Evolutionary conservation across 495 filamentous ascomycete genomes (phyloP), one percentile per base, ranked within the genome.

Genomic region (Thozetella sp.): DNA sequence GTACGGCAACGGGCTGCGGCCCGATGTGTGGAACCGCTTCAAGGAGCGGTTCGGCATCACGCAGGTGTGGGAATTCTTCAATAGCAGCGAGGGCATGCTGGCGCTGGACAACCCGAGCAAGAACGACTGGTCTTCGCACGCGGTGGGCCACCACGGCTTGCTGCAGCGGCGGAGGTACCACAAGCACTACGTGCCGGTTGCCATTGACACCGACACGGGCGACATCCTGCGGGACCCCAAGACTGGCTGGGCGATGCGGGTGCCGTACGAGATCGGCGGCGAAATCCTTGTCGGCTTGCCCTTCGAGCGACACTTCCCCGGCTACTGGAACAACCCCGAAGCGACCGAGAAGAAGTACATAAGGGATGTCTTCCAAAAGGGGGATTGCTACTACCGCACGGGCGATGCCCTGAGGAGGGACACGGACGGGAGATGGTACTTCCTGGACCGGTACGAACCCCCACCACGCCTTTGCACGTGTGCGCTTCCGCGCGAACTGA

Each of bases 1-100:
- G 73, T 91, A 84, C 62, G 91, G 91, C 9, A 94, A 94, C 65
- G 91, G 91, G 0, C 76, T 94, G 55, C 79, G 91, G 0, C 89
- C 90, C 0, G 91, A 94, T 63, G 84, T 94, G 1, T 93, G 91
- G 91, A 72, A 82, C 34, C 76, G 77, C 24, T 92, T 91, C 62
- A 80, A 82, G 2, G 84, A 89, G 46, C 78, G 88, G 2, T 90
- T 90, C 63, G 80, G 78, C 25, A 80, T 90, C 25, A 63, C 76
- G 2, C 80, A 83, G 53, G 81, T 90, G 2, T 72, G 68, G 54
- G 87, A 91, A 63, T 88, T 90, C 69, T 89, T 89, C 73, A 86
- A 86, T 63, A 87, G 81, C 56, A 85, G 83, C 11, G 87, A 90
- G 65, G 87, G 86, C 22, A 78, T 89, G 56, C 79, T 90, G 55